phyloP scores from a whole-genome alignment of 805 yeast species.

The Cyberlindnera mississippiensis region DNA sequence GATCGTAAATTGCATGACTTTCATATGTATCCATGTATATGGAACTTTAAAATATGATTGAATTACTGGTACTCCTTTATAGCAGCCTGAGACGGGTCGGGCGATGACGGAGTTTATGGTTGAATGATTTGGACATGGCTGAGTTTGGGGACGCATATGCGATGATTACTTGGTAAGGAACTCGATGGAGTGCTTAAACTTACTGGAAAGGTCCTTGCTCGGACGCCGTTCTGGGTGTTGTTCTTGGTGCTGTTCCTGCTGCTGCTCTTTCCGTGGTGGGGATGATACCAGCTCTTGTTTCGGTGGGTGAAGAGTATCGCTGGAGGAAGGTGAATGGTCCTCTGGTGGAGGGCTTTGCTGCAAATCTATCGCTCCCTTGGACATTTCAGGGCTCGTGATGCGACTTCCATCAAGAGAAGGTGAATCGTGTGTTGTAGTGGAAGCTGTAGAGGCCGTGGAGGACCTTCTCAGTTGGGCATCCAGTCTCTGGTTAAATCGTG shows the following conservation, averaged over 20 bases:
- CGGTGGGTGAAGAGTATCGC: constrained; percentile 1
- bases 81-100: no score
- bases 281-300: background rate
- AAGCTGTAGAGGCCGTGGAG: constrained; percentile 3
- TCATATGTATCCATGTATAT: no score
- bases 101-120: no score
- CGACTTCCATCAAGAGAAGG: background rate
- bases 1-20: no score
- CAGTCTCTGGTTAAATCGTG: constrained; percentile 37
- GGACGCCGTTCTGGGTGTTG: background rate
- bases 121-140: no score
- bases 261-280: no score
- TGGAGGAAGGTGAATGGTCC: background rate
- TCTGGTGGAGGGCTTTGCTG: no score
- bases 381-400: no score
- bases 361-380: no score
- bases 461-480: constrained; percentile 9
- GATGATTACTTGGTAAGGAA: constrained; percentile 17
- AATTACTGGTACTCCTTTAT: no score
- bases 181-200: constrained; percentile 25
- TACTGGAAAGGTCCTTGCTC: constrained; percentile 2
- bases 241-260: background rate
- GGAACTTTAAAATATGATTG: no score
- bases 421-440: constrained; percentile 1
- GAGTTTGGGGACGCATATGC: no score